Conservation (phyloP, 345 rosid genomes). For the Lagerstroemia speciosa region DNA sequence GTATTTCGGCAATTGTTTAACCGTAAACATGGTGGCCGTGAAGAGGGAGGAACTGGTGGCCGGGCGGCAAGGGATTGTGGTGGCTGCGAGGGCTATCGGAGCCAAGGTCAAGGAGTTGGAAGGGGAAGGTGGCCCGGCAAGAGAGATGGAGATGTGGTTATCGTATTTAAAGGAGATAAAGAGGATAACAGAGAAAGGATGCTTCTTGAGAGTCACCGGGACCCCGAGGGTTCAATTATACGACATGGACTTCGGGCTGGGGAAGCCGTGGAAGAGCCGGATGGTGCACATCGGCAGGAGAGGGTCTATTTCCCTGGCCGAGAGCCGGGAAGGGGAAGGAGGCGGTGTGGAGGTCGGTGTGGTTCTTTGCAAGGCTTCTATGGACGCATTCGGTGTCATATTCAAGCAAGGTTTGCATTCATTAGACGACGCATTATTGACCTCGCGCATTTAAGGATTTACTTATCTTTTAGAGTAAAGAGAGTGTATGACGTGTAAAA, state of each 20-base stretch:
- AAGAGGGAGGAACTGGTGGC: constrained; percentile 17
- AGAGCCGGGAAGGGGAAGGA: constrained; percentile 19
- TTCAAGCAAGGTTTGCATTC: background rate
- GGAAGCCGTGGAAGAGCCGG: constrained; percentile 27
- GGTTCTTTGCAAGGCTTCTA: constrained; percentile 7
- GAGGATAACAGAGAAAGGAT: constrained; percentile 3
- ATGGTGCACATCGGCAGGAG: constrained; percentile 20
- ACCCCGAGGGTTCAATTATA: constrained; percentile 23
- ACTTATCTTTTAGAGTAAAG: no score
- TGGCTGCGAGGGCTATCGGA: constrained; percentile 28
- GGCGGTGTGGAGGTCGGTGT: constrained; percentile 31
- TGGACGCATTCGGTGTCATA: constrained; percentile 17
- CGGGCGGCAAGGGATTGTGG: constrained; percentile 23
- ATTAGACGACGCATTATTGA: no score
- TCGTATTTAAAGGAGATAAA: background rate
- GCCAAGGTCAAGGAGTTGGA: constrained; percentile 15
- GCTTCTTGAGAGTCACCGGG: constrained; percentile 15
- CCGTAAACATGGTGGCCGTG: background rate
- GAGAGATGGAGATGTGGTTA: constrained; percentile 17
- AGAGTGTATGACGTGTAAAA: no score
- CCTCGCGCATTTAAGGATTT: no score
- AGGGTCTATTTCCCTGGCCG: constrained; percentile 11
- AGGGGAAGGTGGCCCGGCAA: constrained; percentile 6
- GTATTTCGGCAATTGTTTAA: constrained; percentile 34
- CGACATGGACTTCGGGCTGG: constrained; percentile 38